A percentile compares a stretch with the other conserved stretches of the same genome.
These are phyloP conservation scores for Sporothrix euskadiensis DNA, from an alignment of 2,329 filamentous ascomycete species.

Conservation along the genomic window DNA sequence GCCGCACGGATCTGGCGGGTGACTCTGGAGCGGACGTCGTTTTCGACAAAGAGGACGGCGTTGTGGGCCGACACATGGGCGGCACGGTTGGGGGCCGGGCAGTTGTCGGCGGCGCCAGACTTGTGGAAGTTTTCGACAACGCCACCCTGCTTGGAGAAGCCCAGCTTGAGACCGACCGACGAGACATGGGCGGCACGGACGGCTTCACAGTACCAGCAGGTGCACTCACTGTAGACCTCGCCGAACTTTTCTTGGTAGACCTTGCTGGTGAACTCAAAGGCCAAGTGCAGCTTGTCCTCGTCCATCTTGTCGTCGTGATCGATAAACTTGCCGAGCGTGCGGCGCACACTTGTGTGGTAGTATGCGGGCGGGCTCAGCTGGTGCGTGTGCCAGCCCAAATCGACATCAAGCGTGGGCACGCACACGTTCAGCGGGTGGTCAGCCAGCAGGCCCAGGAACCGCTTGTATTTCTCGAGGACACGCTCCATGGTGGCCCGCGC, in stretches of 20 bases:
- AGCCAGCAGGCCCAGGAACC: conserved; percentile 63
- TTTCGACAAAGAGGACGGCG: conserved; percentile 49
- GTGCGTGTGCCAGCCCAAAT: conserved; percentile 79
- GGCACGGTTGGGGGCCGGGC: conserved; percentile 54
- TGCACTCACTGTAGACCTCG: conserved; percentile 73
- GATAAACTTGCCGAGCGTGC: conserved; percentile 56
- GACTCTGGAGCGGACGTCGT: neutral
- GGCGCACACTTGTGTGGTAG: conserved; percentile 42
- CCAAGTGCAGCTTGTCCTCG: conserved; percentile 61
- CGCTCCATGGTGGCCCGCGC: conserved; percentile 63
- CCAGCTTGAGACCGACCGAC: conserved; percentile 48
- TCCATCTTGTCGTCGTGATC: conserved; percentile 85
- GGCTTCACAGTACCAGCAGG: conserved; percentile 81
- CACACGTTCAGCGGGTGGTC: conserved; percentile 48
- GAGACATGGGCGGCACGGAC: conserved; percentile 59
- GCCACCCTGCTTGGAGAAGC: conserved; percentile 49
- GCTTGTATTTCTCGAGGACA: conserved; percentile 63
- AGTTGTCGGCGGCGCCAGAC: conserved; percentile 52
- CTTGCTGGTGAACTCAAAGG: conserved; percentile 73
- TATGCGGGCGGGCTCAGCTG: conserved; percentile 68
- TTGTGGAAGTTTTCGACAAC: conserved; percentile 49
- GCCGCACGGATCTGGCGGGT: conserved; percentile 40
- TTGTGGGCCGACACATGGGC: conserved; percentile 76
- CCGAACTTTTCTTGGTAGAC: conserved; percentile 65
- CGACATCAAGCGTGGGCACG: conserved; percentile 73